Base-by-base conservation (phyloP, 2,329 filamentous ascomycete species). In the Fusarium brevicatenulatum region DNA sequence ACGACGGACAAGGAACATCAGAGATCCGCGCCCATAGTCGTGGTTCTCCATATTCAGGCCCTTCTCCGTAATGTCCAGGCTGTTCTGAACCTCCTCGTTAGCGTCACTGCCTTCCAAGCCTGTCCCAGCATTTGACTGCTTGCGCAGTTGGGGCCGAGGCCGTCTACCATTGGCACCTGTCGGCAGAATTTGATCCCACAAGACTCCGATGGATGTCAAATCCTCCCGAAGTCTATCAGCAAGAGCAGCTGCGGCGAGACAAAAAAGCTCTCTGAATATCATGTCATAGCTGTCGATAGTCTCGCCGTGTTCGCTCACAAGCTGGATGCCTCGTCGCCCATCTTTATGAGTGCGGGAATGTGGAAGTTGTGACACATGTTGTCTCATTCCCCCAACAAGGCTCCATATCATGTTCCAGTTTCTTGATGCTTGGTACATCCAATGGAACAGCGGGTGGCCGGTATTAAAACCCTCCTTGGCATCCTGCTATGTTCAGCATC, bases 191-290 rank as follows among this genome's bases (percentile, higher is more conserved):
- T 94, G 91, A 71, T 95, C 92, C 83, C 92, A 95, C 3, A 96
- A 84, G 15, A 90, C 85, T 9, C 94, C 94, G 12, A 93, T 82
- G 8, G 90, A 86, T 11, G 88, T 85, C 4, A 95, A 82, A 7
- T 88, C 86, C 46, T 89, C 88, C 67, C 90, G 89, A 70, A 95
- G 85, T 58, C 89, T 88, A 18, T 88, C 85, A 2, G 94, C 92
- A 12, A 97, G 87, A n/a, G 91, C 89, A 10, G 91, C 86, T 2
- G 94, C 94, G 5, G 94, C 92, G 15, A 94, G 86, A 77, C 93
- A 97, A 80, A 97, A 97, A 15, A 95, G 86, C 78, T 97, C 93
- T 30, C 93, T 91, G 79, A 97, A 95, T 4, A 95, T 86, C 21
- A 91, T 84, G 39, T 93, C 91, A 79, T 95, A 95, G 67, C 93